A percentile compares a stretch with the other conserved stretches of the same genome.
Conservation (phyloP, 2,329 filamentous ascomycete species). For the Aspergillus pseudoglaucus region DNA sequence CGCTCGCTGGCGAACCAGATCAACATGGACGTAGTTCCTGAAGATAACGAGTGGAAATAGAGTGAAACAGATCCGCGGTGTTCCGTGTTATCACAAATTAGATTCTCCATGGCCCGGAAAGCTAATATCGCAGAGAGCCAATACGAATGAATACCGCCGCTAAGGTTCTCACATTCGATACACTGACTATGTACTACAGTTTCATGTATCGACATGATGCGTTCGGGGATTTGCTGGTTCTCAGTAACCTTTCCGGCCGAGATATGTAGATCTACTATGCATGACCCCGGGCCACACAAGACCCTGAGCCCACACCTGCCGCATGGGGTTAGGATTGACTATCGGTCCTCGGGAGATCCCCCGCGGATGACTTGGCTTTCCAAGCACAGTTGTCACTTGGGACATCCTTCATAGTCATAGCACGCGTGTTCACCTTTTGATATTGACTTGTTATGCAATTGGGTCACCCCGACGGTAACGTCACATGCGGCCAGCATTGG, state of each 20-base stretch:
- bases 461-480: not conserved
- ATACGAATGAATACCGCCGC: not conserved
- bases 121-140: not conserved
- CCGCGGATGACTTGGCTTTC: not conserved
- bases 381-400: not conserved
- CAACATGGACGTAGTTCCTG: too few species aligned
- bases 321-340: not conserved
- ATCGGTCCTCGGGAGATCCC: constrained; percentile 1
- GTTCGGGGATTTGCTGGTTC: not conserved
- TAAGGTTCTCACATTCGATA: not conserved
- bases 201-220: not conserved
- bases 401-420: too few species aligned
- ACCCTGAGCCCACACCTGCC: not conserved
- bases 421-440: too few species aligned
- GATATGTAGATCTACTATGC: not conserved
- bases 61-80: too few species aligned
- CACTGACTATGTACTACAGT: not conserved
- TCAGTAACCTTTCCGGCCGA: not conserved
- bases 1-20: too few species aligned
- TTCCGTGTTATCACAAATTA: too few species aligned
- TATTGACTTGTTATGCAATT: not conserved
- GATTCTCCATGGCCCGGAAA: not conserved
- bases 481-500: too few species aligned
- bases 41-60: too few species aligned
- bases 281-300: not conserved